Conservation (phyloP, 2,329 filamentous ascomycete species). For the Talaromyces verruculosus region DNA sequence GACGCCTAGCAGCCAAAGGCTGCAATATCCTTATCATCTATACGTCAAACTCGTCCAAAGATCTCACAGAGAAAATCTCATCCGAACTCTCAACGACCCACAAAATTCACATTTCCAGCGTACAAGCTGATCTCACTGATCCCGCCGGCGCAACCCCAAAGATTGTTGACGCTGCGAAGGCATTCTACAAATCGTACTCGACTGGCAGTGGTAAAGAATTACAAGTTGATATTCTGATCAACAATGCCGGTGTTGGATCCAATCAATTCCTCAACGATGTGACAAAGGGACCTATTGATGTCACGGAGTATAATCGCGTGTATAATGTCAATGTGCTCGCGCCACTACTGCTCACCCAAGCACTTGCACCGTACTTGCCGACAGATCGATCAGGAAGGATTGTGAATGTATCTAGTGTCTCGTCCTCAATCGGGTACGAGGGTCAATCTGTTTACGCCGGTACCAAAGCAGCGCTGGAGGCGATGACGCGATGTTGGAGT, state of each 20-base stretch:
- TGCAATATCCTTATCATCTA: constrained; percentile 69
- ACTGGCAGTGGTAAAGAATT: constrained; percentile 46
- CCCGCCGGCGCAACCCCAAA: constrained; percentile 57
- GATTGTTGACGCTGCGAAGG: constrained; percentile 59
- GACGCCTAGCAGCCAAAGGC: constrained; percentile 70
- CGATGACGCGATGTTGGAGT: constrained; percentile 68
- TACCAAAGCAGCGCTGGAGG: constrained; percentile 66
- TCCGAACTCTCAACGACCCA: constrained; percentile 56
- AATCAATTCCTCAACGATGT: constrained; percentile 61
- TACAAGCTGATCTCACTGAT: constrained; percentile 71
- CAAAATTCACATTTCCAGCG: constrained; percentile 58
- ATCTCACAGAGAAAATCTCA: constrained; percentile 56
- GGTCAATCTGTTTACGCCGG: constrained; percentile 64
- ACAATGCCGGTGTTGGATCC: constrained; percentile 71
- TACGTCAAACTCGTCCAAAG: constrained; percentile 62
- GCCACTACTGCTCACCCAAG: constrained; percentile 74
- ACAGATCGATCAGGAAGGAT: constrained; percentile 65
- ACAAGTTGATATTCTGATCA: constrained; percentile 79
- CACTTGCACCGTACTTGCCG: constrained; percentile 67
- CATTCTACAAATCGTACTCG: constrained; percentile 41
- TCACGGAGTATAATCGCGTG: constrained; percentile 66
- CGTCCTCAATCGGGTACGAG: constrained; percentile 57
- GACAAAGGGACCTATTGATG: constrained; percentile 60
- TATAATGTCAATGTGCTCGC: constrained; percentile 82
- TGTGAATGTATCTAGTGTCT: constrained; percentile 62